Conservation (phyloP, 148 eudicot species). For the Hydrangea macrophylla region DNA sequence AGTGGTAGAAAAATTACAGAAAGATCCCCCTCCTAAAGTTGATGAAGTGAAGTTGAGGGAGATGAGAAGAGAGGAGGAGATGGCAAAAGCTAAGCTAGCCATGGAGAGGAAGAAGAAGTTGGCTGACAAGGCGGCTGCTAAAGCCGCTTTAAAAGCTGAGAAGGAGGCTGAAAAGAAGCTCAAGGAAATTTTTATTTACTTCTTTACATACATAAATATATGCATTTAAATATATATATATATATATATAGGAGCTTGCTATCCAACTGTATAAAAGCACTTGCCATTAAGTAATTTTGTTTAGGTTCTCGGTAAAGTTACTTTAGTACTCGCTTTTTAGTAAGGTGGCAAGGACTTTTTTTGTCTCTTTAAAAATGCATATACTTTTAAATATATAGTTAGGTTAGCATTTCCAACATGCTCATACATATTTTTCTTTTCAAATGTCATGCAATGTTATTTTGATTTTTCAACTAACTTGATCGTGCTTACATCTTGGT, state of each 20-base stretch:
- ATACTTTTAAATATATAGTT: no score
- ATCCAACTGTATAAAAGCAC: no score
- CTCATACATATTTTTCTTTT: background rate
- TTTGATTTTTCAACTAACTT: conserved; percentile 1
- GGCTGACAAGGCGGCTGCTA: conserved; percentile 84
- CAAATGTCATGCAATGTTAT: background rate
- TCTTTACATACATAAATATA: no score
- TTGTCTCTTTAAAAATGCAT: no score
- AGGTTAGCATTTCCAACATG: no score
- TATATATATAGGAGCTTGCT: no score
- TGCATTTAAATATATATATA: no score
- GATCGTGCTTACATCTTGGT: background rate
- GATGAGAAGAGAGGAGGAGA: conserved; percentile 72
- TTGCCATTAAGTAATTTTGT: background rate
- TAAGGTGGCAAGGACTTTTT: no score
- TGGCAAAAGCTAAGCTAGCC: conserved; percentile 70
- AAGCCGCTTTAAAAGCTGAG: conserved; percentile 80
- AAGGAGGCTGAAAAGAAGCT: conserved; percentile 96
- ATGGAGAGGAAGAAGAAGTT: conserved; percentile 84
- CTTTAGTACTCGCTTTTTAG: no score
- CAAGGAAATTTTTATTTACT: conserved; percentile 47
- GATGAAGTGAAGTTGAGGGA: conserved; percentile 66
- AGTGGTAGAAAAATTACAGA: conserved; percentile 40
- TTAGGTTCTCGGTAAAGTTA: no score
- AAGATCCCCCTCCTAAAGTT: conserved; percentile 28